Conservation (phyloP, 2,329 filamentous ascomycete genomes). For the Aureobasidium uvarum region DNA sequence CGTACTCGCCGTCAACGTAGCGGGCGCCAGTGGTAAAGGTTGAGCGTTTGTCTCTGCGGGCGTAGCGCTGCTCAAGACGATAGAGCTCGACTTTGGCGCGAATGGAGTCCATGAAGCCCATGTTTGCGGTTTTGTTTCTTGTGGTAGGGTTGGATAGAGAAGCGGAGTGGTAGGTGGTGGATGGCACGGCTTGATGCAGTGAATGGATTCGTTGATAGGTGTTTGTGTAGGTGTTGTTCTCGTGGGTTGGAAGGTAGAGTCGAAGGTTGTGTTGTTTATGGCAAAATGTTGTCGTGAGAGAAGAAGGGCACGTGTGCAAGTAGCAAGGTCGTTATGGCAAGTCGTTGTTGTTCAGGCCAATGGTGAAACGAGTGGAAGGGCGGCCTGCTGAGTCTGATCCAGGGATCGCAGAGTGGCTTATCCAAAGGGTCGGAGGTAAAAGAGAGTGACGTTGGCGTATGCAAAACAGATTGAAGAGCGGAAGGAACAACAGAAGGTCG, state of each 20-base stretch:
- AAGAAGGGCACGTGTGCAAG: slow-evolving; percentile 1
- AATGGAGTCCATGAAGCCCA: slow-evolving; percentile 72
- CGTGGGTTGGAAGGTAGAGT: neutral
- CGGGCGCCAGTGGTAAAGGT: slow-evolving; percentile 85
- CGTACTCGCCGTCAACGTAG: slow-evolving; percentile 94
- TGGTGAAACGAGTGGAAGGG: slow-evolving; percentile 1
- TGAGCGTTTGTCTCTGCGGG: slow-evolving; percentile 81
- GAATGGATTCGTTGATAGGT: neutral
- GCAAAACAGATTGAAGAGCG: neutral
- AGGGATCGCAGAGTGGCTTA: neutral
- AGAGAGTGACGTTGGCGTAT: neutral
- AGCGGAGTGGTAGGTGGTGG: neutral
- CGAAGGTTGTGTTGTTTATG: neutral
- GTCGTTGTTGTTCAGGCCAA: slow-evolving; percentile 4
- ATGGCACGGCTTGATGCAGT: neutral
- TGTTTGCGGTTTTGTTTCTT: slow-evolving; percentile 40
- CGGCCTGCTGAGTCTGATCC: neutral
- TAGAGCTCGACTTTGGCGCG: slow-evolving; percentile 84
- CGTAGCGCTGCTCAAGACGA: slow-evolving; percentile 93
- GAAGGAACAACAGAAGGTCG: slow-evolving; percentile 3
- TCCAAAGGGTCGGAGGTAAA: neutral
- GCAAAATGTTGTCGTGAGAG: slow-evolving; percentile 2
- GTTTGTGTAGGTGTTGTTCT: neutral
- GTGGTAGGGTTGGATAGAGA: neutral
- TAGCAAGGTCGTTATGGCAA: neutral